These are phyloP conservation scores for Myxozyma udenii DNA, from an alignment of 805 yeast species.

Conservation along the genomic window DNA sequence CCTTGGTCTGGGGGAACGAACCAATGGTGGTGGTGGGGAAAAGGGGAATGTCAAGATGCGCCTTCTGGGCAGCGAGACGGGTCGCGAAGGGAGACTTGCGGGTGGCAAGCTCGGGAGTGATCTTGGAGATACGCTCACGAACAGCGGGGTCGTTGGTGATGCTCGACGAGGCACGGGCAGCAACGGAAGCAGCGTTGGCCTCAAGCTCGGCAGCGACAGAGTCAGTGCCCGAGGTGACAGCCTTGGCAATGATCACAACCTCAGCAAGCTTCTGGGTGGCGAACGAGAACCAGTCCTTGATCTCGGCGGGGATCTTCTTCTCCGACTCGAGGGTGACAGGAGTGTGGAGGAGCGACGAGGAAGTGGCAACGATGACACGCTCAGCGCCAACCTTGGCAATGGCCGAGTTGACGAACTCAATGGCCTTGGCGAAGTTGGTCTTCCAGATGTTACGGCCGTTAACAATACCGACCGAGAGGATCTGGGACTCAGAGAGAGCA, in stretches of 20 bases:
- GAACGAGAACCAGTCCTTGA: conserved; percentile 96
- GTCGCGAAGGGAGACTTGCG: conserved; percentile 83
- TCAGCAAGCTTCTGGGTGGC: conserved; percentile 94
- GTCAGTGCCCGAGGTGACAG: conserved; percentile 63
- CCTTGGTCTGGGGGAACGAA: conserved; percentile 99
- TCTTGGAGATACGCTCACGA: conserved; percentile 75
- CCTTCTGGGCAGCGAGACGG: conserved; percentile 85
- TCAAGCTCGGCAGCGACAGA: conserved; percentile 73
- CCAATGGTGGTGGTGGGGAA: conserved; percentile 99
- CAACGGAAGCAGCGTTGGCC: conserved; percentile 82
- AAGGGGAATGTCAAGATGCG: conserved; percentile 85
- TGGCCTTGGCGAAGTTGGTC: conserved; percentile 86
- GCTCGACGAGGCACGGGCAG: conserved; percentile 79
- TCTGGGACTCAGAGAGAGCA: conserved; percentile 65
- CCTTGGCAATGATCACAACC: conserved; percentile 87
- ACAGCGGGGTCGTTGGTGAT: conserved; percentile 91
- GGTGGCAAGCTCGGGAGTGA: conserved; percentile 63
- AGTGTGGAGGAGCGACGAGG: conserved; percentile 96
- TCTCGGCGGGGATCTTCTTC: conserved; percentile 82
- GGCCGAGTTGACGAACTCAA: conserved; percentile 77
- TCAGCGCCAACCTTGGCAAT: conserved; percentile 79
- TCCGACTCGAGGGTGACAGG: conserved; percentile 95
- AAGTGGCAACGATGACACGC: conserved; percentile 85
- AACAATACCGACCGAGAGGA: conserved; percentile 92
- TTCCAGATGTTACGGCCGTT: conserved; percentile 99